A percentile compares a stretch with the other conserved stretches of the same genome.
phyloP scores from a whole-genome alignment of 139 green algal genomes.

The Edaphochlamys debaryana region DNA sequence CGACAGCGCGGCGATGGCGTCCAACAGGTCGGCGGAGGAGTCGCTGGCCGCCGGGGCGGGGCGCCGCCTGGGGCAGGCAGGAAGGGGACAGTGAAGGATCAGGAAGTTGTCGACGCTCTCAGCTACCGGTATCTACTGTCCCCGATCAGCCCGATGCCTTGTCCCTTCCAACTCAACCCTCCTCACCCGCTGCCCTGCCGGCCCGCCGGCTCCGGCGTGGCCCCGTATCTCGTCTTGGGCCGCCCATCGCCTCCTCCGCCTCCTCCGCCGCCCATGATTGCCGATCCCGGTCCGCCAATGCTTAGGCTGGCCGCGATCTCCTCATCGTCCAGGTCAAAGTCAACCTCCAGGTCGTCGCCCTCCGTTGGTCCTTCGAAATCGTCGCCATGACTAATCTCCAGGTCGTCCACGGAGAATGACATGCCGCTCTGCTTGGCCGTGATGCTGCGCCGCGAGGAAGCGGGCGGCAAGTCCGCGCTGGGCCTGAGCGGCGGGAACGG shows the following conservation, averaged over 20 bases:
- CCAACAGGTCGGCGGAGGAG: neutral
- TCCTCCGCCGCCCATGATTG: neutral
- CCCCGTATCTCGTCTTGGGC: conserved; percentile 27
- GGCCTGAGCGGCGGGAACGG: neutral
- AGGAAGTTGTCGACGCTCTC: too few species aligned
- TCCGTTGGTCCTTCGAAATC: neutral
- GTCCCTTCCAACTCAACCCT: too few species aligned
- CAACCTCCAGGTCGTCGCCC: neutral
- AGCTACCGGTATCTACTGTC: too few species aligned
- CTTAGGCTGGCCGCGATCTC: neutral
- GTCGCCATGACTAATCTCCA: too few species aligned
- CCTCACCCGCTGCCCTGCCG: neutral
- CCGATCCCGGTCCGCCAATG: too few species aligned
- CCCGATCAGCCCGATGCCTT: too few species aligned
- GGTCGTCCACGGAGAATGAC: too few species aligned
- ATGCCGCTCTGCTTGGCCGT: too few species aligned
- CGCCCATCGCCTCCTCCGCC: neutral
- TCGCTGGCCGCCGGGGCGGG: too few species aligned
- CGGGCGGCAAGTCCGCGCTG: conserved; percentile 10
- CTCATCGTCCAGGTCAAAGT: neutral
- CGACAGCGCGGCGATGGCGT: neutral
- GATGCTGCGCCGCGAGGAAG: neutral
- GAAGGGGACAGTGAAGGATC: too few species aligned
- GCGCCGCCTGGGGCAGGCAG: too few species aligned
- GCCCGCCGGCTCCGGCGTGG: neutral